Evolutionary conservation across 805 yeast genomes (phyloP).

Genomic region (Phaffomyces opuntiae): DNA sequence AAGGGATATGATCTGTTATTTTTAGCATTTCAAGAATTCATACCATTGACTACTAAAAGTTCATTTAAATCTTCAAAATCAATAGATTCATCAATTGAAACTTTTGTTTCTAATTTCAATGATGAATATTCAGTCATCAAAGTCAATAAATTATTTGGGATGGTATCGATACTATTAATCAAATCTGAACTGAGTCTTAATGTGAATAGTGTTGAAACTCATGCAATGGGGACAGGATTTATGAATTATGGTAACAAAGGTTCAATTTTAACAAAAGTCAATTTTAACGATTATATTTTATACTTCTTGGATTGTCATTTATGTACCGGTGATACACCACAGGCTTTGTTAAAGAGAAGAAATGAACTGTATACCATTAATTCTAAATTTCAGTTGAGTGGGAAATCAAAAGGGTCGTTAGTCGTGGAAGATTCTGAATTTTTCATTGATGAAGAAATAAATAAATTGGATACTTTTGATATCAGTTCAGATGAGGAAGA

Average conservation of each 20-base stretch:
- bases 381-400: constrained; percentile 21
- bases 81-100: constrained; percentile 7
- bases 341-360: constrained; percentile 31
- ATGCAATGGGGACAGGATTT: constrained; percentile 50
- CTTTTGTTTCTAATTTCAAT: not conserved
- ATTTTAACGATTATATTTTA: constrained; percentile 16
- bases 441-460: constrained; percentile 23
- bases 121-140: constrained; percentile 31
- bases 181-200: constrained; percentile 27
- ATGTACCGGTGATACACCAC: constrained; percentile 40
- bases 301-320: constrained; percentile 46
- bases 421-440: constrained; percentile 18
- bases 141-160: constrained; percentile 44
- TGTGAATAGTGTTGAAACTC: constrained; percentile 31
- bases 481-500: constrained; percentile 13
- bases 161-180: constrained; percentile 41
- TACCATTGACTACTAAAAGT: constrained; percentile 36
- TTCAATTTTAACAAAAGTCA: constrained; percentile 40
- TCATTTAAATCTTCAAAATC: constrained; percentile 26
- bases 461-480: constrained; percentile 6
- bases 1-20: constrained; percentile 30
- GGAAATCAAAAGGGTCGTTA: constrained; percentile 11
- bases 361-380: constrained; percentile 38
- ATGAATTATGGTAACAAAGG: constrained; percentile 62
- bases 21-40: constrained; percentile 43